Percentiles rank a stretch among this genome's conserved stretches.
Evolutionary conservation across 2,329 filamentous ascomycete species (phyloP).

Genomic region (Botrytis deweyae): DNA sequence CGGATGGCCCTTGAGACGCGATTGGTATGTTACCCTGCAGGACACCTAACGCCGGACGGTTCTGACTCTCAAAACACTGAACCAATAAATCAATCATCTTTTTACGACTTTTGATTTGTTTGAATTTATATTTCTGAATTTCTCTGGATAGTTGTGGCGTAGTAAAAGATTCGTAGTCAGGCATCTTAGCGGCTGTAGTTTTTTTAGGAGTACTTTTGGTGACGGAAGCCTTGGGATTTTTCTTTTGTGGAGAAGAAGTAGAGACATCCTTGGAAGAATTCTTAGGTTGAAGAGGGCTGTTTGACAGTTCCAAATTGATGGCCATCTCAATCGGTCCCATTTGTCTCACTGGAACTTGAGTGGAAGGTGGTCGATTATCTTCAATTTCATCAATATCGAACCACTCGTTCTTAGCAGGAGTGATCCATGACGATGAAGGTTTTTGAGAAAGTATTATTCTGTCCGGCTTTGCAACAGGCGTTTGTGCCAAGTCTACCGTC

Average conservation of each 20-base stretch:
- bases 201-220: conserved; percentile 17
- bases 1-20: neutral
- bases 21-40: conserved; percentile 32
- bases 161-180: conserved; percentile 61
- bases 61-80: conserved; percentile 68
- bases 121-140: conserved; percentile 68
- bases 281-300: conserved; percentile 22
- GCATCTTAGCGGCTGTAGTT: conserved; percentile 36
- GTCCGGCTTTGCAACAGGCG: conserved; percentile 25
- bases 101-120: conserved; percentile 64
- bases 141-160: conserved; percentile 62
- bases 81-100: conserved; percentile 70
- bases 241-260: neutral
- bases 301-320: conserved; percentile 25
- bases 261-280: conserved; percentile 2
- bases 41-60: conserved; percentile 36
- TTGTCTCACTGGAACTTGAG: conserved; percentile 15
- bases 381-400: conserved; percentile 32
- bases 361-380: conserved; percentile 15
- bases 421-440: neutral
- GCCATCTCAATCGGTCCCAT: conserved; percentile 26
- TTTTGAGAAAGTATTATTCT: conserved; percentile 16
- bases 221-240: conserved; percentile 19
- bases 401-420: conserved; percentile 29
- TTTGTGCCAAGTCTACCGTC: conserved; percentile 56